These are phyloP conservation scores for Houttuynia cordata DNA, from an alignment of 164 flowering plant species.

Conservation along the genomic window DNA sequence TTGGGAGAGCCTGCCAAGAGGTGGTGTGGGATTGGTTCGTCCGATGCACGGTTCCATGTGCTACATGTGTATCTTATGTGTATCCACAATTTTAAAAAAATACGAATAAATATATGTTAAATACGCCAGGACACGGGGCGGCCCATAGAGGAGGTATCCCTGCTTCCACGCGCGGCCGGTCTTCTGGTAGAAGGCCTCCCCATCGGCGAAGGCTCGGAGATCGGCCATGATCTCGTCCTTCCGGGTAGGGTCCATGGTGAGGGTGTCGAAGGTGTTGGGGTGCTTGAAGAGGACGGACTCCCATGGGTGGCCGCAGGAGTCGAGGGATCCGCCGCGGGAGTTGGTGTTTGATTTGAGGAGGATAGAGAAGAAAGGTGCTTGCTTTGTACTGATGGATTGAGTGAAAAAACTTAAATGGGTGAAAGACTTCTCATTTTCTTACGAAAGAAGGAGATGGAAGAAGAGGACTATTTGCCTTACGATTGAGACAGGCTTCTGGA, in stretches of 20 bases:
- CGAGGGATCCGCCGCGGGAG: constrained; percentile 57
- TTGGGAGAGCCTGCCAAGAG: no score
- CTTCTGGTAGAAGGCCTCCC: constrained; percentile 42
- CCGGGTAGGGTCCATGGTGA: constrained; percentile 61
- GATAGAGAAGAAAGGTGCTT: background rate
- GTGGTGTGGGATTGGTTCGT: no score
- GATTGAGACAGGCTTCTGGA: background rate
- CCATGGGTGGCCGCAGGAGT: constrained; percentile 71
- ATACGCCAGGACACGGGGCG: no score
- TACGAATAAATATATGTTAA: no score
- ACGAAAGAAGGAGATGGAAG: background rate
- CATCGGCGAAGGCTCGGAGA: constrained; percentile 44
- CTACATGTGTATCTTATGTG: no score
- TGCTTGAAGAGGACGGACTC: constrained; percentile 78
- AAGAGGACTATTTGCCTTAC: no score
- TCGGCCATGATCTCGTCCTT: constrained; percentile 52
- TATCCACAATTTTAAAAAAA: no score
- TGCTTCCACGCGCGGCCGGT: constrained; percentile 81
- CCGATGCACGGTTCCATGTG: no score
- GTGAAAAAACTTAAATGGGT: background rate
- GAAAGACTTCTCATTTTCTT: background rate
- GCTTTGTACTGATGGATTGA: no score
- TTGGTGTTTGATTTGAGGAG: constrained; percentile 26
- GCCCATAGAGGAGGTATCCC: constrained; percentile 67
- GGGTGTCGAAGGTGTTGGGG: constrained; percentile 70